Evolutionary conservation across 805 yeast species (phyloP).

Genomic region (Yarrowia sp.): DNA sequence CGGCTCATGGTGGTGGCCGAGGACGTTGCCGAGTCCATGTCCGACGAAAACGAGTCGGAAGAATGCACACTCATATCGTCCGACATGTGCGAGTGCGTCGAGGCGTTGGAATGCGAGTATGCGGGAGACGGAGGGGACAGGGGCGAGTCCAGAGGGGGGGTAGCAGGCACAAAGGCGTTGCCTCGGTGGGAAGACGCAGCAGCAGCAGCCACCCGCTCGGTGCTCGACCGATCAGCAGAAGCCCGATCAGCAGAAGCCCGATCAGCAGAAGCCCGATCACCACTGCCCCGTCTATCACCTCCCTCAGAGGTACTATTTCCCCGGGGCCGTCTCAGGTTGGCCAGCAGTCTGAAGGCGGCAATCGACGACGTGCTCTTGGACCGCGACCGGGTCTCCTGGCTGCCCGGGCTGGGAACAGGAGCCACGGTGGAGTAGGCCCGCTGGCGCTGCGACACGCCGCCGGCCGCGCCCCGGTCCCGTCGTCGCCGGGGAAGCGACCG

Average conservation of each 20-base stretch:
- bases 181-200: not conserved
- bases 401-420: conserved; percentile 4
- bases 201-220: not conserved
- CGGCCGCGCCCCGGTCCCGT: not conserved
- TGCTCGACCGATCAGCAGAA: not conserved
- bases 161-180: not conserved
- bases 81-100: conserved; percentile 11
- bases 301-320: conserved; percentile 16
- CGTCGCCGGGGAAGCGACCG: conserved; percentile 78
- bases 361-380: conserved; percentile 28
- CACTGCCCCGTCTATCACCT: not conserved
- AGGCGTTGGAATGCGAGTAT: conserved; percentile 27
- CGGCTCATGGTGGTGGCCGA: conserved; percentile 26
- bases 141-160: conserved; percentile 10
- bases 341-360: conserved; percentile 19
- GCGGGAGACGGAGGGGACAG: conserved; percentile 16
- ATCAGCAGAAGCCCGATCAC: not conserved
- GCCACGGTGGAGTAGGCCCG: conserved; percentile 32
- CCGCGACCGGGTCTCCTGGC: conserved; percentile 30
- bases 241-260: not conserved
- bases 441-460: conserved; percentile 1
- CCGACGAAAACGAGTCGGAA: conserved; percentile 24
- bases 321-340: conserved; percentile 26
- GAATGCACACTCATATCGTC: conserved; percentile 26
- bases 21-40: conserved; percentile 34